Base-by-base conservation (phyloP, 352 stramenopile genomes). In the Globisporangium viniferum region DNA sequence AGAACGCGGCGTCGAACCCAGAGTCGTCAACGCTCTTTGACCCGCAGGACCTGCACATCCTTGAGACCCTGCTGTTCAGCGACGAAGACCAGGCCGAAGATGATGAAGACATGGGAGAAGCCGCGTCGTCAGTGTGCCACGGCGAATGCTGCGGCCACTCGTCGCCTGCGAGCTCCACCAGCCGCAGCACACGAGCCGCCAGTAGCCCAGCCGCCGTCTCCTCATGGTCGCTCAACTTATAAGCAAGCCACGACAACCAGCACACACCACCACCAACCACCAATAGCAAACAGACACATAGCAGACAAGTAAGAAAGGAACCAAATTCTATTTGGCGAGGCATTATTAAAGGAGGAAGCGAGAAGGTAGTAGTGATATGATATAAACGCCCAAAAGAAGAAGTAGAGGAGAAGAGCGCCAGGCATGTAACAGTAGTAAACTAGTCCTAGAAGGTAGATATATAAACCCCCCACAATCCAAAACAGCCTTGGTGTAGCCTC, bases 11-110 rank as follows among this genome's bases (percentile, higher is more conserved):
- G 24, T 41, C 51, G 22, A 55, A 22, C 1, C 41, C 69, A 51
- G 53, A 36, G 22, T 60, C 57, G 39, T 59, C 46, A 48, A 12
- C 73, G 46, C 66, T 84, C 14, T 86, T 89, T 41, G 75, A 86
- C 55, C 70, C 73, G 31, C 59, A 76, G 27, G 80, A 89, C 39
- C 59, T 89, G 18, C 62, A 82, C 36, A 89, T 89, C 31, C 71
- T 89, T 15, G 78, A 89, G 49, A 69, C 73, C 12, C 65, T 89
- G 48, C 67, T 89, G 7, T 89, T 89, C 33, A 85, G 75, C 64
- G 81, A 78, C 27, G 80, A 89, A 39, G 80, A 89, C 35, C 70
- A 85, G 58, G 68, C 15, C 22, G 57, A 85, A 41, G 62, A 27
- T 0, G 68, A 80, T 27, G 68, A 46, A 31, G 20, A 51, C n/a